Evolutionary conservation across 2,329 filamentous ascomycete species (phyloP), one percentile per base, ranked within the genome.

Genomic region (Coniochaeta sp.): DNA sequence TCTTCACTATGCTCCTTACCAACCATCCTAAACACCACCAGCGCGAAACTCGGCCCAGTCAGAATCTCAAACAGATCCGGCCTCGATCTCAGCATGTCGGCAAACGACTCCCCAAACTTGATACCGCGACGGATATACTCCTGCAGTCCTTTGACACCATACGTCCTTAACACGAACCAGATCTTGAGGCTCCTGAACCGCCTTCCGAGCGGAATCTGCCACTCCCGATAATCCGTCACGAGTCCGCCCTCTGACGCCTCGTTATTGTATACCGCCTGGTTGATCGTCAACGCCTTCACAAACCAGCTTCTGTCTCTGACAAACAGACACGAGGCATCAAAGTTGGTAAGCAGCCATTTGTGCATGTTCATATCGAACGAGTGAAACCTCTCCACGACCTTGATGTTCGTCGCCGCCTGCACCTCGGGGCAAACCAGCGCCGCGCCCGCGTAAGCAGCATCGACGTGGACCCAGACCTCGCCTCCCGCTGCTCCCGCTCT

Each of bases 351-450:
- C 55, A 97, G 81, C 93, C 93, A 97, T 78, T 98, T 98, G 81
- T 97, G 93, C 84, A 96, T 89, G 79, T 97, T 98, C 78, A 93
- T 86, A 75, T 96, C 88, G 81, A 96, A 96, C 64, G 88, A 92
- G 77, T 96, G 90, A 71, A 96, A 92, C 24, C 79, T 75, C 1
- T 79, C 76, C 57, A 93, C 81, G 57, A 91, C 80, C 65, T 88
- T 81, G 60, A 68, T 66, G 44, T 63, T 61, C 5, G 63, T 61
- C 14, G 64, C 36, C 19, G 55, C 26, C 64, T 91, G 89, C 74
- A 90, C 89, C 72, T 96, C 91, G 2, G 91, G 89, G 24, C 89
- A 87, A 3, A 96, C 78, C 3, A 98, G 84, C 0, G 93, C 90
- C 0, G 91, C 87, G 2, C 93, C 93, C 0, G 93, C 93, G 73